Evolutionary conservation across 257 asterid genomes (phyloP), one percentile per base, ranked within the genome.

Genomic region (Cruciata laevipes): DNA sequence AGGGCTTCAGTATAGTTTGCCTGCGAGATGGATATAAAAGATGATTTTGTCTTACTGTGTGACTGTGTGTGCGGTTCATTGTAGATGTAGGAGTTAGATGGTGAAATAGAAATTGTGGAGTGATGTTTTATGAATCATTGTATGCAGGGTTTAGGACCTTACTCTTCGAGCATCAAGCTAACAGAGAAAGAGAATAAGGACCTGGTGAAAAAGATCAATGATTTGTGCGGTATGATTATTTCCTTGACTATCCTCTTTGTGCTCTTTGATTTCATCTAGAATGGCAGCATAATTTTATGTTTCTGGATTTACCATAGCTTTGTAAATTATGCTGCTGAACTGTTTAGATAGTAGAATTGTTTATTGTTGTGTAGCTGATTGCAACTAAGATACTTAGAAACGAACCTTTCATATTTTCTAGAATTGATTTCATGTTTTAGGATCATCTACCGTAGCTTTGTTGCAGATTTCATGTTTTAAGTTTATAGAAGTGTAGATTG

Each of bases 171-270:
- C 87, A 91, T 89, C 79, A 91, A 91, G 88, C 85, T 85, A 72
- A 82, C 71, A 6, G 96, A 89, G 86, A 91, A 91, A 80, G 98
- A 91, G 71, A 89, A 89, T 63, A 91, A 91, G 81, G 98, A 89
- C 25, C 87, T 83, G 98, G 94, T 95, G 0, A 89, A 91, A 80
- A 87, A 89, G 85, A 91, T 91, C 58, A 91, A 89, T 66, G 98
- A 91, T 75, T 73, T 91, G 66, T 89, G 98, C 35, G 98, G 98
- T 91, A 84, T 62, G 82, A 37, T 49, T 63, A 57, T 47, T 65
- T 47, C 49, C 75, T 63, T 37, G 3, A 7, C 33, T 51, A 65
- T 42, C 53, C 18, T 31, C 30, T 66, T 14, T 21, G 1, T 51
- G 13, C 9, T 30, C 5, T 59, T 59, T 25, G 51, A 42, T 42